Base-by-base conservation (phyloP, 1,139 yeast genomes). In the Candida buenavistaensis region DNA sequence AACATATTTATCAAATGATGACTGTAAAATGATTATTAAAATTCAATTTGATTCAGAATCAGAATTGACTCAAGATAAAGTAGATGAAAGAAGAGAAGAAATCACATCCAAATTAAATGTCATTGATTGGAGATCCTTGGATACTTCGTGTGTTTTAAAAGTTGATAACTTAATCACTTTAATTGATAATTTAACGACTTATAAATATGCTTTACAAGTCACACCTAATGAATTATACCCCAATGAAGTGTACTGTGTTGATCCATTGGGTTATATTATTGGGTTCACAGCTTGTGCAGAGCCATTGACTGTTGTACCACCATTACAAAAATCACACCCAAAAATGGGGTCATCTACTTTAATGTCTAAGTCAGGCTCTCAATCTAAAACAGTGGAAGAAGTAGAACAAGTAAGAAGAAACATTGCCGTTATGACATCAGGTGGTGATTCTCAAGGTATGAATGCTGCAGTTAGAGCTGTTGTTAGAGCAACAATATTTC, bases 391-490 rank as follows among this genome's bases (percentile, higher is more conserved):
- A 5, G 45, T 41, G 17, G 43, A 27, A 13, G 38, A 29, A 6
- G 9, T n/a, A 6, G 26, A 29, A 6, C 22, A 16, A 10, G 29
- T 29, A 7, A 39, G 40, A 26, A 35, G 51, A 34, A 82, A 82
- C 55, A 81, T 84, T 39, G 94, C 86, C 1, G 87, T 84, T 14
- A 84, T 84, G 92, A 84, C 94, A 3, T 82, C 90, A 1, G 94
- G 94, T 45, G 94, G 94, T 52, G 94, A 84, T 56, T 83, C 92
- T 30, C 92, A 87, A 13, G 94, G 94, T 49, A 84, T 84, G 94
- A 82, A 82, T 54, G 87, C 92, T 5, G 82, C 80, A 17, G 92
- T 84, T 7, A 69, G 92, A 46, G 90, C 92, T 2, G 87, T 84
- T 35, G 84, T 83, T 6, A 67, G 94, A 48, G 78, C 90, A 0